Percentiles rank a stretch among this genome's conserved stretches.
phyloP scores from a whole-genome alignment of 208 protist genomes.

The Crithidia fasciculata region DNA sequence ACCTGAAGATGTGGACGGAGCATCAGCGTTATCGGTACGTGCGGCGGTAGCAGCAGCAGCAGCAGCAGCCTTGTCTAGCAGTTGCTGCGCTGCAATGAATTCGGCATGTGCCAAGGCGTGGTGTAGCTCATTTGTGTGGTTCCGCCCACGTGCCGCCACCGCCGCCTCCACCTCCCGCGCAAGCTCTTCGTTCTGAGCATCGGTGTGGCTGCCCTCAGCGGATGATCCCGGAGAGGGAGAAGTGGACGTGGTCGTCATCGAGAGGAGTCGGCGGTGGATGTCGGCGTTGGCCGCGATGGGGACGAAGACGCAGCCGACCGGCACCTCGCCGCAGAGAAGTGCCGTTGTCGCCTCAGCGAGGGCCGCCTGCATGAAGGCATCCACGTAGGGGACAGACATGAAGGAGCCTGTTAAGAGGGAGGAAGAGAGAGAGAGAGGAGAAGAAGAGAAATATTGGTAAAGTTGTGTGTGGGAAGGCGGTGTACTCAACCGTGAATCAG shows the following conservation, averaged over 20 bases:
- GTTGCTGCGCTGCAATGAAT: constrained; percentile 72
- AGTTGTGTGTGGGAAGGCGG: background rate
- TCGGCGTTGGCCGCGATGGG: constrained; percentile 15
- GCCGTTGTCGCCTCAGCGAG: constrained; percentile 63
- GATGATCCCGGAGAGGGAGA: too few relatives aligned
- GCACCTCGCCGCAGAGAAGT: constrained; percentile 89
- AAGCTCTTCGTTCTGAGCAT: too few relatives aligned
- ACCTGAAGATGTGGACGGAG: background rate
- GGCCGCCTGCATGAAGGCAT: constrained; percentile 74
- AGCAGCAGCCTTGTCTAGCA: constrained; percentile 21
- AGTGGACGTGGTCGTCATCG: background rate
- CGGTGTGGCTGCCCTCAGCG: too few relatives aligned
- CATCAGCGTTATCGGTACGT: too few relatives aligned
- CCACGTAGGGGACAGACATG: constrained; percentile 49
- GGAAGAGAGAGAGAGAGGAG: constrained; percentile 8
- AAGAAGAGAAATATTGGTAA: constrained; percentile 8
- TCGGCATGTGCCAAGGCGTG: constrained; percentile 94
- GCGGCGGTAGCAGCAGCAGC: background rate
- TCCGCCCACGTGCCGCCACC: constrained; percentile 60
- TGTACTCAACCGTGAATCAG: background rate
- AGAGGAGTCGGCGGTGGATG: constrained; percentile 7
- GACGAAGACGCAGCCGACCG: constrained; percentile 96
- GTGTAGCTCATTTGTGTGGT: constrained; percentile 87
- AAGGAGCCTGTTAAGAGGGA: constrained; percentile 1
- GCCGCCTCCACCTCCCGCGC: constrained; percentile 2